phyloP scores from a whole-genome alignment of 2,329 filamentous ascomycete species.

The Coniochaeta hoffmannii region DNA sequence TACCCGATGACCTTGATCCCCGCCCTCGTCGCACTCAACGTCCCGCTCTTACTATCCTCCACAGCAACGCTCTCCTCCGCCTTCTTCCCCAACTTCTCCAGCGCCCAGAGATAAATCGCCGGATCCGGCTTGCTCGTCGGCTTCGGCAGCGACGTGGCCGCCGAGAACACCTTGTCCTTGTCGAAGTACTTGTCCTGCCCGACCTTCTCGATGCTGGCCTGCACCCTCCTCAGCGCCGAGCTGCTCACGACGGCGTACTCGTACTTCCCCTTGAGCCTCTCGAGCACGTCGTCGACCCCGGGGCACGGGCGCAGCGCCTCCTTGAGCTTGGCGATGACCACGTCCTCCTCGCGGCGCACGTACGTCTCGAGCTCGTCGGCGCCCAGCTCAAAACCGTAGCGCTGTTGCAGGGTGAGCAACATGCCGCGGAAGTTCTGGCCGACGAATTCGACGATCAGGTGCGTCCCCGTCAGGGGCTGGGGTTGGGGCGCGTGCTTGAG shows the following conservation, averaged over 20 bases:
- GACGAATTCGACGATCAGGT: constrained; percentile 79
- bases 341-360: constrained; percentile 71
- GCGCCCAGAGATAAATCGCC: constrained; percentile 75
- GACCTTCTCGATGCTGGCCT: constrained; percentile 72
- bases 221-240: constrained; percentile 69
- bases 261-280: constrained; percentile 60
- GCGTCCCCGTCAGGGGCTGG: constrained; percentile 67
- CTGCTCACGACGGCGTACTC: constrained; percentile 74
- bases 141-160: constrained; percentile 66
- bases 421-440: constrained; percentile 94
- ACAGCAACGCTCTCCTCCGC: constrained; percentile 69
- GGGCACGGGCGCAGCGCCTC: constrained; percentile 59
- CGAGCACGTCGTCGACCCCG: constrained; percentile 61
- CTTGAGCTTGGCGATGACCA: constrained; percentile 74
- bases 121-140: constrained; percentile 92
- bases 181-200: constrained; percentile 74
- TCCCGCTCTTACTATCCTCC: constrained; percentile 84
- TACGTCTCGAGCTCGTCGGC: constrained; percentile 65
- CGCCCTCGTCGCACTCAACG: constrained; percentile 64
- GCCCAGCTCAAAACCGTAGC: constrained; percentile 65
- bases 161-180: constrained; percentile 70
- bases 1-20: constrained; percentile 79
- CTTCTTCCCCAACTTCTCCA: constrained; percentile 64
- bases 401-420: constrained; percentile 68
- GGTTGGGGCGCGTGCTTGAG: constrained; percentile 47